Percentiles rank a stretch among this genome's conserved stretches.
Conservation (phyloP, 192 early-diverging fungal genomes). For the Umbelopsis sp. region DNA sequence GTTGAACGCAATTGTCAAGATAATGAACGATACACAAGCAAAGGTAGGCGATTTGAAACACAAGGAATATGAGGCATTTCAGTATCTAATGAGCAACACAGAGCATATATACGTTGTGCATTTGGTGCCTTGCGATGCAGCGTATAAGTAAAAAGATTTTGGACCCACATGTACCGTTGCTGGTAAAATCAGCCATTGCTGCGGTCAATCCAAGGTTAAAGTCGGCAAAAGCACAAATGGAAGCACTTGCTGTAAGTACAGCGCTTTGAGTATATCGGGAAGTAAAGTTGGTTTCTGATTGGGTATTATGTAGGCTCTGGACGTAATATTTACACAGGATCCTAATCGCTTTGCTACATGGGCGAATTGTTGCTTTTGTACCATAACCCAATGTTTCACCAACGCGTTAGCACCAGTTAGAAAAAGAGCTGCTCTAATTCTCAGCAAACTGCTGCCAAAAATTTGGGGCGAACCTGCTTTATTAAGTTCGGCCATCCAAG, state of each 20-base stretch:
- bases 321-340: constrained; percentile 1
- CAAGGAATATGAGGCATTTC: too few relatives aligned
- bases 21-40: neutral
- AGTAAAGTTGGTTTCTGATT: too few relatives aligned
- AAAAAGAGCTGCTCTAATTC: neutral
- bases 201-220: constrained; percentile 1
- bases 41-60: neutral
- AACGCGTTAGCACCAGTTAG: neutral
- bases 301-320: neutral
- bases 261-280: too few relatives aligned
- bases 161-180: constrained; percentile 3
- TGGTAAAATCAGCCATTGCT: neutral
- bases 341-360: neutral
- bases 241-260: neutral
- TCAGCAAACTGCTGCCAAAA: constrained; percentile 7
- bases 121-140: constrained; percentile 10
- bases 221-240: constrained; percentile 12
- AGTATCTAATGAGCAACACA: neutral
- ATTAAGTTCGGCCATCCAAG: neutral
- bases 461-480: neutral
- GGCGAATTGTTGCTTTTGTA: constrained; percentile 4
- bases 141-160: neutral
- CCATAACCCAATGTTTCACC: neutral
- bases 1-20: constrained; percentile 1
- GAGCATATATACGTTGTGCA: constrained; percentile 14